Evolutionary conservation across 2,329 filamentous ascomycete species (phyloP).

Genomic region (Beauveria scarabaeidicola): DNA sequence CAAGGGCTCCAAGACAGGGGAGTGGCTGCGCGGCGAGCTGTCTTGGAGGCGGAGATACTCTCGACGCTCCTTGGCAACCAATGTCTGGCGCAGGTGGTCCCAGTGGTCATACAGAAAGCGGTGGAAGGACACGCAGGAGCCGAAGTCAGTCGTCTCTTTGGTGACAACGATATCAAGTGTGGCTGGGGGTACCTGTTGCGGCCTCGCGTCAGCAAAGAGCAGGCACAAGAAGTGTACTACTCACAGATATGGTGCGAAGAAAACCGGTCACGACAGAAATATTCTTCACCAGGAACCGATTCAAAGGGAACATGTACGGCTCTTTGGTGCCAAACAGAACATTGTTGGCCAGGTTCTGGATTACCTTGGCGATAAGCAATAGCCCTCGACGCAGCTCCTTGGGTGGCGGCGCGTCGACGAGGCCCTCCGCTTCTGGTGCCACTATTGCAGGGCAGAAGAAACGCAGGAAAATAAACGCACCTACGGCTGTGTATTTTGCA

Average conservation of each 20-base stretch:
- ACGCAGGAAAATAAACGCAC: constrained; percentile 61
- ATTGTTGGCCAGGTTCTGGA: constrained; percentile 65
- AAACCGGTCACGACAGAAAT: constrained; percentile 61
- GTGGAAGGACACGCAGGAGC: constrained; percentile 61
- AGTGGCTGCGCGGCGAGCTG: constrained; percentile 42
- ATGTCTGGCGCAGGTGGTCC: constrained; percentile 59
- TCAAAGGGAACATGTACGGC: constrained; percentile 63
- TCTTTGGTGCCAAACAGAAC: constrained; percentile 65
- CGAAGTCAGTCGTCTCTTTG: constrained; percentile 56
- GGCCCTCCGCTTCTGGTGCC: constrained; percentile 57
- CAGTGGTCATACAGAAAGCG: constrained; percentile 64
- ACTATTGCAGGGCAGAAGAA: constrained; percentile 69
- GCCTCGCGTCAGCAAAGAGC: neutral
- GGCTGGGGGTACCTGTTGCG: constrained; percentile 37
- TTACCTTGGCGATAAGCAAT: constrained; percentile 61
- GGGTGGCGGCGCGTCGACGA: constrained; percentile 52
- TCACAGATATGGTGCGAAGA: constrained; percentile 57
- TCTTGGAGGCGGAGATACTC: constrained; percentile 47
- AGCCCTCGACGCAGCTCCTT: constrained; percentile 63
- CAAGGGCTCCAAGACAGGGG: constrained; percentile 51
- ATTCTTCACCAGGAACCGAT: constrained; percentile 59
- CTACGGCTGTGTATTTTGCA: constrained; percentile 63
- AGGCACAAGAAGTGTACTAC: constrained; percentile 20
- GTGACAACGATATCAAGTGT: constrained; percentile 30
- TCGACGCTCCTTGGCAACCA: constrained; percentile 50